These are phyloP conservation scores for Candida bentonensis DNA, from an alignment of 805 yeast genomes.

Conservation along the genomic window DNA sequence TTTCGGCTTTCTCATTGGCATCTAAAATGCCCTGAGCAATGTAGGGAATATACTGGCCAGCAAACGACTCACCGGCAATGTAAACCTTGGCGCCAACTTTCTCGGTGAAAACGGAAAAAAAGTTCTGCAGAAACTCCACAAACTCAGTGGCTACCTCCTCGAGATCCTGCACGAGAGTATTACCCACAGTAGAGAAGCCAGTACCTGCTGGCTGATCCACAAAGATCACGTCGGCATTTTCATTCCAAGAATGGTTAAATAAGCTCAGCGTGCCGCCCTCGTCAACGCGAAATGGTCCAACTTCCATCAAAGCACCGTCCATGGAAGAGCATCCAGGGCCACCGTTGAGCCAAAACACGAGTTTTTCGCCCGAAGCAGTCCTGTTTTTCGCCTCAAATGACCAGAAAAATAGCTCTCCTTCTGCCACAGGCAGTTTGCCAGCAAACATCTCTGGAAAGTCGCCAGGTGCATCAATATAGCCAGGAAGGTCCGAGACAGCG, in stretches of 20 bases:
- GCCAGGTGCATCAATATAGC: constrained; percentile 11
- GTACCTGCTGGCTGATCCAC: constrained; percentile 94
- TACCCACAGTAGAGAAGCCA: constrained; percentile 58
- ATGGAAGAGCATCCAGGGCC: constrained; percentile 98
- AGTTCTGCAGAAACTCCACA: constrained; percentile 48
- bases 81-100: constrained; percentile 49
- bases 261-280: constrained; percentile 28
- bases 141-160: constrained; percentile 47
- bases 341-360: constrained; percentile 80
- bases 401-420: constrained; percentile 64
- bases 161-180: constrained; percentile 24
- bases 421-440: constrained; percentile 46
- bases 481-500: constrained; percentile 23
- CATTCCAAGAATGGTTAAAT: constrained; percentile 76
- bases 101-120: constrained; percentile 60
- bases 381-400: constrained; percentile 29
- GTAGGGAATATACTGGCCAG: constrained; percentile 93
- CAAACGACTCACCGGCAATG: constrained; percentile 91
- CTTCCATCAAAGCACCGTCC: constrained; percentile 92
- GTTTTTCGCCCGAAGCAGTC: constrained; percentile 19
- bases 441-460: constrained; percentile 32
- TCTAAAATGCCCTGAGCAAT: constrained; percentile 51
- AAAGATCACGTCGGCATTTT: constrained; percentile 62
- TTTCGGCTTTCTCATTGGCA: constrained; percentile 25
- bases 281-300: constrained; percentile 69